phyloP scores from a whole-genome alignment of 305 asterid genomes.

The Rubia tinctorum region DNA sequence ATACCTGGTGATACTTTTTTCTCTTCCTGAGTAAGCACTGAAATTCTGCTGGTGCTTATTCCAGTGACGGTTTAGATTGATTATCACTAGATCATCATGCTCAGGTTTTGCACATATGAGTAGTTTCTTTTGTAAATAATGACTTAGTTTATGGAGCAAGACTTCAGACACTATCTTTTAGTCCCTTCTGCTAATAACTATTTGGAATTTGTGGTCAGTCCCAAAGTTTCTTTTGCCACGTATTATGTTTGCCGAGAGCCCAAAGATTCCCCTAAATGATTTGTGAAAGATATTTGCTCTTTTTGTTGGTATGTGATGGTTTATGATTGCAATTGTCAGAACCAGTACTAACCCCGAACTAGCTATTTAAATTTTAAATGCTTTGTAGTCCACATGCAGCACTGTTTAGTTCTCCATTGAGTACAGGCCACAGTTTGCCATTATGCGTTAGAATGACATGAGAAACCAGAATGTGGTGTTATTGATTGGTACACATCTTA shows the following conservation, averaged over 20 bases:
- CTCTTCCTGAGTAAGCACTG: neutral
- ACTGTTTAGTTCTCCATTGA: neutral
- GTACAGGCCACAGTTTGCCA: neutral
- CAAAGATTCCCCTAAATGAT: neutral
- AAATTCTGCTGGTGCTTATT: neutral
- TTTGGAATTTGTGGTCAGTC: neutral
- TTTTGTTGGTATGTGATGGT: neutral
- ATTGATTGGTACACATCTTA: neutral
- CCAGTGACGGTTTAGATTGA: constrained; percentile 13
- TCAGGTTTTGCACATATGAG: neutral
- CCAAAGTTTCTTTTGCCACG: neutral
- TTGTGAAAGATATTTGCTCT: neutral
- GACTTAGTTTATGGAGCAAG: neutral
- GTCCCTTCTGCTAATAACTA: neutral
- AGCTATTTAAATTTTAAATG: neutral
- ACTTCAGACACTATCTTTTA: neutral
- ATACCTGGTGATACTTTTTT: neutral
- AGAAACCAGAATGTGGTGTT: neutral
- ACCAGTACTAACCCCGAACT: neutral
- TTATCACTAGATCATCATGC: neutral
- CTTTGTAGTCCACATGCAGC: neutral
- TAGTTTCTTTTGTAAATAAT: constrained; percentile 14
- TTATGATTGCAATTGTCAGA: neutral
- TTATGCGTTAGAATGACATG: neutral
- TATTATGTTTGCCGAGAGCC: constrained; percentile 6